These are phyloP conservation scores for Stephanodiscus triporus DNA, from an alignment of 108 stramenopile species.

Conservation along the genomic window DNA sequence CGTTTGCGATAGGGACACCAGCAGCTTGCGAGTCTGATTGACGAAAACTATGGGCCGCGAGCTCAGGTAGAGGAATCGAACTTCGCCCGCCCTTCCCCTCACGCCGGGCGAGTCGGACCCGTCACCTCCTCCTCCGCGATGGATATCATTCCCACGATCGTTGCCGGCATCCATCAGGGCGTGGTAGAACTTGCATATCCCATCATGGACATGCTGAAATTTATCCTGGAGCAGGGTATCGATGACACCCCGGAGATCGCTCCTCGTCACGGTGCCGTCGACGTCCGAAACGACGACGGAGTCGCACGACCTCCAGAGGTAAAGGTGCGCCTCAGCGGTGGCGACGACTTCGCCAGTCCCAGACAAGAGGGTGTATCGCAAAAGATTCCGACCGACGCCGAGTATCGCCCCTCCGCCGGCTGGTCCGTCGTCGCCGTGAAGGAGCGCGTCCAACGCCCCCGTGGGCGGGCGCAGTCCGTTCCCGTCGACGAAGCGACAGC, in stretches of 20 bases:
- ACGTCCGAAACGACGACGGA: slow-evolving; percentile 70
- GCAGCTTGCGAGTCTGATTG: slow-evolving; percentile 65
- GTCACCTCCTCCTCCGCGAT: neutral
- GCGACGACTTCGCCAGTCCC: slow-evolving; percentile 27
- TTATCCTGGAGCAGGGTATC: slow-evolving; percentile 70
- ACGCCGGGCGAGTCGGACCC: neutral
- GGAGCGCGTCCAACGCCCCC: slow-evolving; percentile 22
- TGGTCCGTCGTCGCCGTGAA: slow-evolving; percentile 1
- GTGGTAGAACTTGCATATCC: slow-evolving; percentile 70
- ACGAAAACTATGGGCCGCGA: slow-evolving; percentile 72
- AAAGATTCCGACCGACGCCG: slow-evolving; percentile 37
- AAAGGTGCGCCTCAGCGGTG: slow-evolving; percentile 59
- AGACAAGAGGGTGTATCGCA: slow-evolving; percentile 36
- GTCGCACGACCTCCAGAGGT: slow-evolving; percentile 66
- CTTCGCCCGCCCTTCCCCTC: slow-evolving; percentile 29
- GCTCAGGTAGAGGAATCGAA: slow-evolving; percentile 75
- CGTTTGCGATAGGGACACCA: slow-evolving; percentile 35
- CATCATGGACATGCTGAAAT: slow-evolving; percentile 64
- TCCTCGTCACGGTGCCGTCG: slow-evolving; percentile 87
- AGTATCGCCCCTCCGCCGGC: slow-evolving; percentile 15
- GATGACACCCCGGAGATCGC: slow-evolving; percentile 69
- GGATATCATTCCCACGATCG: neutral
- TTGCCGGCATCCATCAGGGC: slow-evolving; percentile 25
- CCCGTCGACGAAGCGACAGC: slow-evolving; percentile 40
- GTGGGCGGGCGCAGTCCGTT: slow-evolving; percentile 37